Percentiles rank a stretch among this genome's conserved stretches.
Evolutionary conservation across 495 filamentous ascomycete genomes (phyloP).

Genomic region (Annulohypoxylon nitens): DNA sequence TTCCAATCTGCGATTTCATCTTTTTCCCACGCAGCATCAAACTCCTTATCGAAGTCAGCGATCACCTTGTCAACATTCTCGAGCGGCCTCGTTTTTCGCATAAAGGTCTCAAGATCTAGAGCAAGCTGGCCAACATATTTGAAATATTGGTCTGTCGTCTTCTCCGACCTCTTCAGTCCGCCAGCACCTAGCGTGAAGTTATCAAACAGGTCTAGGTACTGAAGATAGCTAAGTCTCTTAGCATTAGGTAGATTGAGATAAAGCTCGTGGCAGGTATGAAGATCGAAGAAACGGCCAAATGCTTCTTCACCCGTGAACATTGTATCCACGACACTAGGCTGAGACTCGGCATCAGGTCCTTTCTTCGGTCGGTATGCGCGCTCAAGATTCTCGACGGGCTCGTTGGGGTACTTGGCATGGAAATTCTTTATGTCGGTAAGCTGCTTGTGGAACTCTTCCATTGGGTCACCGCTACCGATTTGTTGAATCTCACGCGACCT

Average conservation of each 20-base stretch:
- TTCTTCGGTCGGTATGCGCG: conserved; percentile 83
- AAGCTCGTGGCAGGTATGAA: conserved; percentile 84
- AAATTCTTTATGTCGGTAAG: conserved; percentile 84
- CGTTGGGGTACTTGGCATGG: conserved; percentile 91
- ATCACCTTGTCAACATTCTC: conserved; percentile 87
- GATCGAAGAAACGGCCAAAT: conserved; percentile 89
- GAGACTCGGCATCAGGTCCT: conserved; percentile 68
- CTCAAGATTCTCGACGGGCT: conserved; percentile 95
- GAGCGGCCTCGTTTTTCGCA: conserved; percentile 82
- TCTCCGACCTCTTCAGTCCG: conserved; percentile 80
- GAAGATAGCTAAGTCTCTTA: conserved; percentile 86
- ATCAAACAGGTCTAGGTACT: conserved; percentile 93
- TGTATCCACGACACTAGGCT: conserved; percentile 82
- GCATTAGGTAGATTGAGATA: conserved; percentile 90
- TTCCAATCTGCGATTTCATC: conserved; percentile 86
- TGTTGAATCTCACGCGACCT: conserved; percentile 83
- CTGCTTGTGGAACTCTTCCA: conserved; percentile 93
- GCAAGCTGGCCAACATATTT: conserved; percentile 84
- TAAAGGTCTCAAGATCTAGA: conserved; percentile 86
- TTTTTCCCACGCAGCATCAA: conserved; percentile 83
- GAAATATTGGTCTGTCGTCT: conserved; percentile 92
- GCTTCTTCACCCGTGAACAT: conserved; percentile 97
- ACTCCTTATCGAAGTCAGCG: conserved; percentile 79
- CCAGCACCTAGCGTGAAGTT: conserved; percentile 79
- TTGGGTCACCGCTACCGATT: conserved; percentile 87